Evolutionary conservation across 2,329 filamentous ascomycete species (phyloP).

Genomic region (Clonostachys rhizophaga): DNA sequence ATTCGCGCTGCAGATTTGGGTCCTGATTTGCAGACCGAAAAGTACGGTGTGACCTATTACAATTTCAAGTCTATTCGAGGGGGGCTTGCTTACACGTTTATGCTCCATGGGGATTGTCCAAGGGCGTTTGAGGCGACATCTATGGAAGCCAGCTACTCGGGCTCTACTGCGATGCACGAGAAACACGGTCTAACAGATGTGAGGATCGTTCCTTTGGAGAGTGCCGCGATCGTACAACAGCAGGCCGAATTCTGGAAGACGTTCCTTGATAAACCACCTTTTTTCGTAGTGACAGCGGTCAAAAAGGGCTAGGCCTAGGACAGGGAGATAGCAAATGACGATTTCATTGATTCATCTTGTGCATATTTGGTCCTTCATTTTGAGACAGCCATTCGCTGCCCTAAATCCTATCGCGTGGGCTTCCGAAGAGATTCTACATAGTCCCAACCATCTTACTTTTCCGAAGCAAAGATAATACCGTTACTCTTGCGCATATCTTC

Average conservation of each 20-base stretch:
- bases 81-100: not conserved
- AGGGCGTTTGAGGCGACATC: not conserved
- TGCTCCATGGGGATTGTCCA: not conserved
- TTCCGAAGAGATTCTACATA: too few relatives aligned
- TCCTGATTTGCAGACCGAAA: not conserved
- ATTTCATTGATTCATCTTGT: too few relatives aligned
- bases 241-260: not conserved
- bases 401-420: too few relatives aligned
- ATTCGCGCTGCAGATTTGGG: slow-evolving; percentile 6
- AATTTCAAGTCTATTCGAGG: not conserved
- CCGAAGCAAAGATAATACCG: too few relatives aligned
- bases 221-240: not conserved
- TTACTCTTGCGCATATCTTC: too few relatives aligned
- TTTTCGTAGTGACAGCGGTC: not conserved
- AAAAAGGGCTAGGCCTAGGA: not conserved
- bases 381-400: too few relatives aligned
- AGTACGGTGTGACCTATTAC: slow-evolving; percentile 1
- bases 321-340: too few relatives aligned
- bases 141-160: not conserved
- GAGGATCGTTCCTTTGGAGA: not conserved
- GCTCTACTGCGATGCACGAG: not conserved
- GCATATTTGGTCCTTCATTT: too few relatives aligned
- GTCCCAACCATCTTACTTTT: too few relatives aligned
- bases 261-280: not conserved
- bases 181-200: not conserved